Evolutionary conservation across 2,329 filamentous ascomycete species (phyloP).

Genomic region (Bipolaris oryzae): DNA sequence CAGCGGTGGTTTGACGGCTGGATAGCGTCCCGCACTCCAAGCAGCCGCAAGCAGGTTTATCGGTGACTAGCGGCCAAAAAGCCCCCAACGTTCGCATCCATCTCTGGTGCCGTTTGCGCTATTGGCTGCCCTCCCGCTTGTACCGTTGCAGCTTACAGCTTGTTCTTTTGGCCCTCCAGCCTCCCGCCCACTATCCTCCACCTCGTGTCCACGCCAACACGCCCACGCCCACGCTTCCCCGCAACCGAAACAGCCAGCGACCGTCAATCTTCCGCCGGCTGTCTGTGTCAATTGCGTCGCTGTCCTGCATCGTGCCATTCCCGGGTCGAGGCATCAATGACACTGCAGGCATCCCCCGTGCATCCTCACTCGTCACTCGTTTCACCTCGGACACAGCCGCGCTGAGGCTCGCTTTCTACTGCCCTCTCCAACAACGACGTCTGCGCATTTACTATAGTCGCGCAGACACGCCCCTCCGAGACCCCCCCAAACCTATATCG

Average conservation of each 20-base stretch:
- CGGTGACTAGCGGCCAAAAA: conserved; percentile 9
- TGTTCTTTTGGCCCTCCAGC: conserved; percentile 19
- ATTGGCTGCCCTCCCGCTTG: conserved; percentile 25
- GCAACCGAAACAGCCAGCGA: conserved; percentile 17
- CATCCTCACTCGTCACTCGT: conserved; percentile 39
- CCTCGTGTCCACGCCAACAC: neutral
- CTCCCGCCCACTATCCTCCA: conserved; percentile 1
- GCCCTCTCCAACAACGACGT: conserved; percentile 14
- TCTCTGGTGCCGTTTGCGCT: conserved; percentile 5
- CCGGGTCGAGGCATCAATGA: conserved; percentile 31
- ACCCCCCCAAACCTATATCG: conserved; percentile 16
- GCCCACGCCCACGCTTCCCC: conserved; percentile 20
- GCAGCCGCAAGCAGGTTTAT: conserved; percentile 4
- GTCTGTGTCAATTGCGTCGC: conserved; percentile 18
- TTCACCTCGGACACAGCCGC: conserved; percentile 31
- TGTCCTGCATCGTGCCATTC: conserved; percentile 11
- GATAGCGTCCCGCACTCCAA: conserved; percentile 15
- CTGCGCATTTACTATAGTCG: conserved; percentile 8
- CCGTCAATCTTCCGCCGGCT: conserved; percentile 15
- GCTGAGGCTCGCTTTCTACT: conserved; percentile 32
- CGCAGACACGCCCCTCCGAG: conserved; percentile 17
- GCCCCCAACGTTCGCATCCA: conserved; percentile 20
- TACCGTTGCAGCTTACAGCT: conserved; percentile 5
- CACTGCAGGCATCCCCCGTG: conserved; percentile 35
- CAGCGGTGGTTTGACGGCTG: conserved; percentile 4